A percentile compares a stretch with the other conserved stretches of the same genome.
Evolutionary conservation across 495 filamentous ascomycete genomes (phyloP).

Genomic region (Hypoxylon intermedium): DNA sequence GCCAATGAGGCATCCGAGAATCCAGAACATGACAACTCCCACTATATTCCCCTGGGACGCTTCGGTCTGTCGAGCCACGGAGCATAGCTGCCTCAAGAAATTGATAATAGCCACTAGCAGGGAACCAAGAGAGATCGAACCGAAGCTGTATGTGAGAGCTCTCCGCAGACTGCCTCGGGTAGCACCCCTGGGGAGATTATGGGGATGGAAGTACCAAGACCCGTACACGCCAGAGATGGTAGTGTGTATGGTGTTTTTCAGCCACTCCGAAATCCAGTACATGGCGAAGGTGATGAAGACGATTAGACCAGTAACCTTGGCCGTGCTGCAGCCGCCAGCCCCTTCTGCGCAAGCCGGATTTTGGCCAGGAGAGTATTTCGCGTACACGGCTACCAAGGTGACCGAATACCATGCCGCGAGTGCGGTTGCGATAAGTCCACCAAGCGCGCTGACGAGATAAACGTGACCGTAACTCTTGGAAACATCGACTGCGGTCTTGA

Average conservation of each 20-base stretch:
- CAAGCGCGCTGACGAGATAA: constrained; percentile 82
- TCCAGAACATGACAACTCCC: constrained; percentile 70
- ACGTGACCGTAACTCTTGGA: constrained; percentile 83
- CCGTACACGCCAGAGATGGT: constrained; percentile 89
- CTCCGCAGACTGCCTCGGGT: constrained; percentile 80
- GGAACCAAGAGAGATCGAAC: constrained; percentile 85
- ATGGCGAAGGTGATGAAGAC: constrained; percentile 88
- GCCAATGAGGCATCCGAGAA: constrained; percentile 76
- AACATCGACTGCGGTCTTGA: constrained; percentile 86
- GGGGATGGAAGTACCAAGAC: constrained; percentile 81
- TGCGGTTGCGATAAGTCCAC: constrained; percentile 73
- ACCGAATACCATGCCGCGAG: constrained; percentile 72
- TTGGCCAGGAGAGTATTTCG: constrained; percentile 73
- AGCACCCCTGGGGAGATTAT: constrained; percentile 72
- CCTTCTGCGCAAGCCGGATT: constrained; percentile 71
- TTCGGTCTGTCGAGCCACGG: constrained; percentile 70
- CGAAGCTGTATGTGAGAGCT: constrained; percentile 87
- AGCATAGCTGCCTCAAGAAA: constrained; percentile 77
- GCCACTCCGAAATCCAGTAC: constrained; percentile 91
- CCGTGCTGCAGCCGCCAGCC: constrained; percentile 73
- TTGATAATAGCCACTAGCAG: constrained; percentile 88
- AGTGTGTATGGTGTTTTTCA: constrained; percentile 91
- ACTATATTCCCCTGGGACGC: constrained; percentile 72
- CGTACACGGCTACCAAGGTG: constrained; percentile 72
- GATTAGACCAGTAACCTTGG: constrained; percentile 80